Conservation (phyloP, 345 rosid genomes). For the Bruguiera sexangula region DNA sequence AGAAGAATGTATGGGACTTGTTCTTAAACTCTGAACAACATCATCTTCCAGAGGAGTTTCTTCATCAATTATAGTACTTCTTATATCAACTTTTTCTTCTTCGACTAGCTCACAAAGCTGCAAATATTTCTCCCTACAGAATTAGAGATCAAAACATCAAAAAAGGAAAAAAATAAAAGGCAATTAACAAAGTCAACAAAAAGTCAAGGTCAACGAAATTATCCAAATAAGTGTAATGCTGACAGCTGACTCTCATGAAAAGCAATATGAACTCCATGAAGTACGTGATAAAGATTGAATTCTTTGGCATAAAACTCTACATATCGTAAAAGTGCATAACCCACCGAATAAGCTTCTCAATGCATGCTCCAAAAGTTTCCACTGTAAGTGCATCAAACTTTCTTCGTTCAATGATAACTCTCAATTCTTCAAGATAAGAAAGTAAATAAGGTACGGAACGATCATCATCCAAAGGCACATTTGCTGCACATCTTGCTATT, state of each 20-base stretch:
- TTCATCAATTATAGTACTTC: slow-evolving; percentile 87
- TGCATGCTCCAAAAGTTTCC: slow-evolving; percentile 92
- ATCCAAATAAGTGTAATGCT: slow-evolving; percentile 1
- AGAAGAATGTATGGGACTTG: slow-evolving; percentile 83
- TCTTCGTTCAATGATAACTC: slow-evolving; percentile 76
- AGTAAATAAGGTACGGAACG: slow-evolving; percentile 62
- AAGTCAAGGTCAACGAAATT: slow-evolving; percentile 1
- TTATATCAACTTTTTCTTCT: slow-evolving; percentile 84
- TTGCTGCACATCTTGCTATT: slow-evolving; percentile 92
- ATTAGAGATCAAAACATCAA: slow-evolving; percentile 9
- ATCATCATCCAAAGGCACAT: slow-evolving; percentile 73
- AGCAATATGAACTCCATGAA: not conserved
- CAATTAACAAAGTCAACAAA: not conserved
- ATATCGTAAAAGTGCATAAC: slow-evolving; percentile 23
- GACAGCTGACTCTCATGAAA: not conserved
- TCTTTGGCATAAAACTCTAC: not conserved
- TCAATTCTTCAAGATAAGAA: slow-evolving; percentile 78
- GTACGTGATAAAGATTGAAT: not conserved
- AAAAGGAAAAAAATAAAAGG: not conserved
- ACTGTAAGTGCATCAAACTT: slow-evolving; percentile 93
- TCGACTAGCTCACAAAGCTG: slow-evolving; percentile 88
- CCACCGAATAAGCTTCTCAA: slow-evolving; percentile 87
- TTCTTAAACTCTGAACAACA: slow-evolving; percentile 87
- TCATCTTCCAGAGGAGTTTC: slow-evolving; percentile 98
- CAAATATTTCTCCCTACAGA: slow-evolving; percentile 89